Evolutionary conservation across 1,284 basidiomycete genomes (phyloP).

Genomic region (Gomphus bonarii): DNA sequence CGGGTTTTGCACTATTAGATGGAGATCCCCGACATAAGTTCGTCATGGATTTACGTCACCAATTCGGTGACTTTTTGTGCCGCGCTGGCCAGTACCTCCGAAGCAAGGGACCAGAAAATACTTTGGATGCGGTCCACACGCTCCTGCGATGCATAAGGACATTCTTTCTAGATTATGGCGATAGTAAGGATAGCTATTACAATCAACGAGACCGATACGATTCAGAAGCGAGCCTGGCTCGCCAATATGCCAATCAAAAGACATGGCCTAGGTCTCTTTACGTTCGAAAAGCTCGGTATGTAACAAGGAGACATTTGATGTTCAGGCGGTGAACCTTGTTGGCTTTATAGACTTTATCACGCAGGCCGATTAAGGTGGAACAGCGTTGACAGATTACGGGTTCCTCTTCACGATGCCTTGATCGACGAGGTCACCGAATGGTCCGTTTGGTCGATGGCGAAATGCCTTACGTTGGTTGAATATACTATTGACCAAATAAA

Average conservation of each 20-base stretch:
- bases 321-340: not conserved
- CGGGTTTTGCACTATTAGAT: slow-evolving; percentile 65
- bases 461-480: not conserved
- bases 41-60: slow-evolving; percentile 46
- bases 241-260: slow-evolving; percentile 59
- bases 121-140: slow-evolving; percentile 74
- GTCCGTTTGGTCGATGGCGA: slow-evolving; percentile 26
- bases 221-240: slow-evolving; percentile 51
- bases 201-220: slow-evolving; percentile 50
- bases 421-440: slow-evolving; percentile 79
- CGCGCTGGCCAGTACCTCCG: slow-evolving; percentile 57
- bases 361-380: slow-evolving; percentile 63
- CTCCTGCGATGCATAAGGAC: slow-evolving; percentile 56
- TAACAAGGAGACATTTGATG: not conserved
- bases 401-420: slow-evolving; percentile 61
- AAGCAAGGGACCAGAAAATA: slow-evolving; percentile 75
- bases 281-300: slow-evolving; percentile 52
- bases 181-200: slow-evolving; percentile 56
- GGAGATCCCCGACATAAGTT: slow-evolving; percentile 59
- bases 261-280: slow-evolving; percentile 61
- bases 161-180: slow-evolving; percentile 61
- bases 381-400: slow-evolving; percentile 60
- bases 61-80: slow-evolving; percentile 66
- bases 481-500: not conserved
- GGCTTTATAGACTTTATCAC: slow-evolving; percentile 44